Evolutionary conservation across 345 rosid species (phyloP).

Genomic region (Eucalyptus victrix): DNA sequence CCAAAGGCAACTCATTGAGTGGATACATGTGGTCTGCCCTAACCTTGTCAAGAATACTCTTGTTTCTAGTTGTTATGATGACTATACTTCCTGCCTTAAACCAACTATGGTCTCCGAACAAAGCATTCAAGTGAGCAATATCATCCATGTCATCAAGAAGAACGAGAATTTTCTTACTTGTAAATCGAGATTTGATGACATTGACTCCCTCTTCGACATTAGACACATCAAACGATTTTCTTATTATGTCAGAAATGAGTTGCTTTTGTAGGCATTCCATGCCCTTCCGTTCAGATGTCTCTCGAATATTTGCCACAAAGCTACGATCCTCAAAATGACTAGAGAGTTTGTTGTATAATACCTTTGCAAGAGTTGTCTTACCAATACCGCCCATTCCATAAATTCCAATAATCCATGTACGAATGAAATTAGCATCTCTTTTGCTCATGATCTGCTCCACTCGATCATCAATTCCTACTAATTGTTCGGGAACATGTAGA

Average conservation of each 20-base stretch:
- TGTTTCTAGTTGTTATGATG: not conserved
- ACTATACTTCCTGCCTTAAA: no score
- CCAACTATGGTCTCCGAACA: no score
- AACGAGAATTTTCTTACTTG: no score
- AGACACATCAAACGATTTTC: fast-evolving
- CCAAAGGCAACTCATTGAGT: fast-evolving
- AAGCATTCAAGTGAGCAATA: no score
- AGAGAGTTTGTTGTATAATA: fast-evolving
- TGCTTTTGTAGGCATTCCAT: not conserved
- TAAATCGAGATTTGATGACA: no score
- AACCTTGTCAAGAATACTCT: no score
- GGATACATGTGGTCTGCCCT: not conserved
- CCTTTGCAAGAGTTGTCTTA: not conserved
- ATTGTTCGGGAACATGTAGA: fast-evolving
- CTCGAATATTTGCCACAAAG: no score
- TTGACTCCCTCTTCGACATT: fast-evolving
- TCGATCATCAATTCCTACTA: not conserved
- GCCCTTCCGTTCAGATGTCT: fast-evolving
- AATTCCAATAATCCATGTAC: not conserved
- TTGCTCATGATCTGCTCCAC: fast-evolving
- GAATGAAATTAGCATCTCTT: fast-evolving
- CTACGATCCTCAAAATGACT: fast-evolving
- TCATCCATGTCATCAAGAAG: no score
- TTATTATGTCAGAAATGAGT: not conserved
- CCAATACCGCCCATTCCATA: not conserved